Base-by-base conservation (phyloP, 306 rosid genomes). In the Carpinus viminea region DNA sequence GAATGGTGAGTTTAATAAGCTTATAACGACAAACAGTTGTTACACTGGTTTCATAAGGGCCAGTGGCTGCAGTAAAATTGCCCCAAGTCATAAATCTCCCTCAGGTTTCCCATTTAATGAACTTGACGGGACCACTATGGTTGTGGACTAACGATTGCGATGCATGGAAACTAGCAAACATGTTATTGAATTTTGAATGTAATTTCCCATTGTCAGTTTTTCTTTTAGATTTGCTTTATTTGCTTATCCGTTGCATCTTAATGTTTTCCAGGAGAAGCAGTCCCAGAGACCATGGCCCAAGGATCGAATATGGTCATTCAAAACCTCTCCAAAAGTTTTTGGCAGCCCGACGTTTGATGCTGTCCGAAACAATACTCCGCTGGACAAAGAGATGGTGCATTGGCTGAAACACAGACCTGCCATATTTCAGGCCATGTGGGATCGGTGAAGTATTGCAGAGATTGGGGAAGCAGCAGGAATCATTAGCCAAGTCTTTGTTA, bases 301-400 rank as follows among this genome's bases (percentile, higher is more conserved):
- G 86, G 99, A 96, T 81, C 84, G 86, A 76, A 93, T 96, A 89
- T 96, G 99, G 99, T 90, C 87, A 45, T 96, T 91, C 86, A 90
- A 87, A 86, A 90, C 72, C 85, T 78, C 20, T 72, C 91, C 90
- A 0, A 93, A 85, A 80, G 77, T 96, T 74, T 74, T 96, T 73
- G 97, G 98, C 73, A 96, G 99, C 86, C 99, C 99, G 4, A 93
- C 91, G 98, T 87, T 96, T 74, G 99, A 96, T 50, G 84, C 94
- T 16, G 93, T 90, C 46, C 76, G 90, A 73, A 83, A 78, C 78
- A 87, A 85, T 70, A 61, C 91, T 74, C 65, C 88, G 26, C 75
- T 93, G 86, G 99, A 96, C 89, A 79, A 77, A 85, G 99, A 96
- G 70, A 80, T 96, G 99, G 90, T 93, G 85, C 98, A 91, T 31